Conservation (phyloP, 2,329 filamentous ascomycete genomes). For the Simplicillium sp. region DNA sequence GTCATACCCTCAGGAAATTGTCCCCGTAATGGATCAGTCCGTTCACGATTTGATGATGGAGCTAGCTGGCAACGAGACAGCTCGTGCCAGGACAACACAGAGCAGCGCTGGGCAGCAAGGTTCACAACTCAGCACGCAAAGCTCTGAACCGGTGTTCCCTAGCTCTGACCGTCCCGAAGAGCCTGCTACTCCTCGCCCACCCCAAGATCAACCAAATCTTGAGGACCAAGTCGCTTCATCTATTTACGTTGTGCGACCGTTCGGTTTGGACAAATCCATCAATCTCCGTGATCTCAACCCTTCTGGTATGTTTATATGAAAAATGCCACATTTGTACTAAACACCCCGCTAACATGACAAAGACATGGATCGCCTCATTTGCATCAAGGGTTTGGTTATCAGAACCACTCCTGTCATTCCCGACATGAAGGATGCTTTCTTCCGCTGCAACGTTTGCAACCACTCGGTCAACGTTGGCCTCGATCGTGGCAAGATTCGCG, state of each 20-base stretch:
- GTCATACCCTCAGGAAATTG: conserved; percentile 90
- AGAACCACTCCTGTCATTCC: conserved; percentile 92
- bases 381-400: conserved; percentile 92
- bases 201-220: conserved; percentile 46
- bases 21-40: conserved; percentile 91
- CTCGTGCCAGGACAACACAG: conserved; percentile 55
- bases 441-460: conserved; percentile 88
- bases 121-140: conserved; percentile 40
- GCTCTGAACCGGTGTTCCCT: conserved; percentile 67
- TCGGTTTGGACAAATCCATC: conserved; percentile 75
- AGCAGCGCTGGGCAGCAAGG: conserved; percentile 38
- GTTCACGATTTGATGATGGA: conserved; percentile 92
- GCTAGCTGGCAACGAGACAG: conserved; percentile 71
- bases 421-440: conserved; percentile 98
- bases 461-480: conserved; percentile 86
- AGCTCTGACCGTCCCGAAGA: conserved; percentile 65
- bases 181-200: conserved; percentile 24
- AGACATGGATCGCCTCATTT: conserved; percentile 94
- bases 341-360: conserved; percentile 8
- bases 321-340: too few relatives aligned
- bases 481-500: conserved; percentile 90
- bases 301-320: conserved; percentile 42
- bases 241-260: conserved; percentile 80
- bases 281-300: conserved; percentile 94
- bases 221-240: conserved; percentile 74